A percentile compares a stretch with the other conserved stretches of the same genome.
Evolutionary conservation across 2,329 filamentous ascomycete genomes (phyloP).

Genomic region (Mariannaea sp.): DNA sequence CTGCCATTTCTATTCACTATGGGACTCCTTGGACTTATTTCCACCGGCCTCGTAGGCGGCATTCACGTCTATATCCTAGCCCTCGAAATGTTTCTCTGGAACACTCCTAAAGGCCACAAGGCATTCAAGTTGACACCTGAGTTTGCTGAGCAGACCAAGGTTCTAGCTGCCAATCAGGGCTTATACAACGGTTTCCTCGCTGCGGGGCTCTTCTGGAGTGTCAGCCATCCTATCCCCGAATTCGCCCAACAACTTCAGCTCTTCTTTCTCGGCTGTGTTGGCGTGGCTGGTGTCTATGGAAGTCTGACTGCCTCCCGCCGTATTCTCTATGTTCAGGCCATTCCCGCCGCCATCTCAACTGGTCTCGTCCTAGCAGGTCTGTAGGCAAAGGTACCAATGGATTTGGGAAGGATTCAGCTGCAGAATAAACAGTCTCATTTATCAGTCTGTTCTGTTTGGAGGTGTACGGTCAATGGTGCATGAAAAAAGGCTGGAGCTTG

Average conservation of each 20-base stretch:
- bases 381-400: too few relatives aligned
- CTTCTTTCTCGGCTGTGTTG: constrained; percentile 55
- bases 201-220: constrained; percentile 52
- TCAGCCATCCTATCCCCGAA: constrained; percentile 50
- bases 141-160: constrained; percentile 51
- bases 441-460: too few relatives aligned
- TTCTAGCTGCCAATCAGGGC: constrained; percentile 56
- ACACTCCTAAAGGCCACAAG: constrained; percentile 49
- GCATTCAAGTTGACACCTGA: constrained; percentile 51
- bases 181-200: constrained; percentile 60
- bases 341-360: constrained; percentile 39
- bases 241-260: constrained; percentile 50
- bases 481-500: too few relatives aligned
- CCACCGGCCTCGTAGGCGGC: constrained; percentile 46
- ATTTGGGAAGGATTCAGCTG: too few relatives aligned
- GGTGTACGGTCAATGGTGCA: too few relatives aligned
- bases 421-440: too few relatives aligned
- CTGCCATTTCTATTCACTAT: constrained; percentile 33
- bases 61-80: constrained; percentile 55
- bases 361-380: constrained; percentile 37
- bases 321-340: constrained; percentile 51
- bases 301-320: constrained; percentile 46
- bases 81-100: constrained; percentile 58
- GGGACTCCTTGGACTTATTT: constrained; percentile 41
- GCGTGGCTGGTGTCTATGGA: constrained; percentile 52